Base-by-base conservation (phyloP, 129 eudicot species). In the Lactuca saligna region DNA sequence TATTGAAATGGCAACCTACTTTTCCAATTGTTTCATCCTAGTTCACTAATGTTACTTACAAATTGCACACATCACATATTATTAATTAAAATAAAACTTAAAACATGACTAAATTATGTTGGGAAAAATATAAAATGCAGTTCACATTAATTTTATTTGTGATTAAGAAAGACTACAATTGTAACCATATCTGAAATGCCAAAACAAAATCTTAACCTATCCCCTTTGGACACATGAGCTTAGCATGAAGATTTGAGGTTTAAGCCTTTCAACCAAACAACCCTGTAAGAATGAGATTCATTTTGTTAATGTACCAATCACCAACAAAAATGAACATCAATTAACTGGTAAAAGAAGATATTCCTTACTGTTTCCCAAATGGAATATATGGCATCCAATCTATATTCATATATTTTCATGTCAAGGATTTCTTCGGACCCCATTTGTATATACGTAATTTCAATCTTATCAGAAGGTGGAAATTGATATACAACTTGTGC, bases 351-450 rank as follows among this genome's bases (percentile, higher is more conserved):
- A 69, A 55, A 16, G 12, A 14, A 73, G 11, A 8, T 49, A 7
- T 10, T 8, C 11, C 11, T 9, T 56, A 90, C 97, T 94, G 72
- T 20, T 86, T 82, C 37, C 84, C 94, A 54, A 88, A 78, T 14
- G 96, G 94, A 38, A 91, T 80, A 75, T 91, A 91, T 13, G 97
- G 96, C 50, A 91, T 85, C 97, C 96, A 91, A 59, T 84, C 97
- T 94, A 91, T 88, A 75, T 91, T 91, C 97, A 91, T 91, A 58
- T 77, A n/a, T 82, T 76, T 86, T 91, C 97, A 91, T 91, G 58
- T 95, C 89, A 17, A 91, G 63, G 48, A 91, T 91, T 81, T 91
- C 96, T 76, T 88, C 97, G 39, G 76, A 61, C 72, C 84, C 97
- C 69, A 91, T 91, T 74, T 91, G 96, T 6, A 91, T 94, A 2